These are phyloP conservation scores for Sporisorium scitamineum DNA, from an alignment of 1,284 basidiomycete genomes.

Conservation along the genomic window DNA sequence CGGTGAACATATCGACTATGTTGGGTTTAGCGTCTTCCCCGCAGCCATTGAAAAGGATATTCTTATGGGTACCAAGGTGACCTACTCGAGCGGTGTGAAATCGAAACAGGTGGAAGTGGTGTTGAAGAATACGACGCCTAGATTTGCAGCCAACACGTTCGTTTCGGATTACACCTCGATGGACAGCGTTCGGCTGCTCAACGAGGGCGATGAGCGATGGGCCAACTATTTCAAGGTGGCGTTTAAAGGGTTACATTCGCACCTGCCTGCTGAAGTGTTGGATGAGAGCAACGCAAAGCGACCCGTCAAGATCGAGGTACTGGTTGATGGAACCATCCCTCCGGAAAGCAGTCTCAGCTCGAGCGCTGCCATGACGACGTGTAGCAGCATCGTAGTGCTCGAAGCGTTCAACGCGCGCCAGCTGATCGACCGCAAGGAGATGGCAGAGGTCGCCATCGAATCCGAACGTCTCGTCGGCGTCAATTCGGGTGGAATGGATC, in stretches of 20 bases:
- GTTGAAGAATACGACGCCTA: constrained; percentile 57
- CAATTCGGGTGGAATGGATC: constrained; percentile 68
- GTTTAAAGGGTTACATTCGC: constrained; percentile 62
- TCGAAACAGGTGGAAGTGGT: constrained; percentile 24
- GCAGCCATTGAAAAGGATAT: constrained; percentile 68
- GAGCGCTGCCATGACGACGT: constrained; percentile 66
- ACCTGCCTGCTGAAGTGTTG: constrained; percentile 48
- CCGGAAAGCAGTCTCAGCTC: constrained; percentile 63
- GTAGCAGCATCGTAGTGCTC: constrained; percentile 62
- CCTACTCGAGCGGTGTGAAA: constrained; percentile 2
- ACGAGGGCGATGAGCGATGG: constrained; percentile 62
- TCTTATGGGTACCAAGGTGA: constrained; percentile 63
- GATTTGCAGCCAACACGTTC: constrained; percentile 54
- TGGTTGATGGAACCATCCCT: constrained; percentile 66
- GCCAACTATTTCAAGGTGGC: constrained; percentile 69
- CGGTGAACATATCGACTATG: constrained; percentile 67
- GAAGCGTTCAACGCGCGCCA: constrained; percentile 59
- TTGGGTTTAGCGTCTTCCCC: constrained; percentile 66
- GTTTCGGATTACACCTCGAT: constrained; percentile 39
- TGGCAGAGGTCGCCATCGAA: constrained; percentile 66
- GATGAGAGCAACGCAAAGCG: constrained; percentile 16
- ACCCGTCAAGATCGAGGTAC: constrained; percentile 55
- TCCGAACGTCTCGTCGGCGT: constrained; percentile 66
- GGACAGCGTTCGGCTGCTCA: constrained; percentile 45
- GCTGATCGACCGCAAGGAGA: constrained; percentile 55